A percentile compares a stretch with the other conserved stretches of the same genome.
Evolutionary conservation across 495 filamentous ascomycete species (phyloP).

Genomic region (Aspergillus carlsbadensis): DNA sequence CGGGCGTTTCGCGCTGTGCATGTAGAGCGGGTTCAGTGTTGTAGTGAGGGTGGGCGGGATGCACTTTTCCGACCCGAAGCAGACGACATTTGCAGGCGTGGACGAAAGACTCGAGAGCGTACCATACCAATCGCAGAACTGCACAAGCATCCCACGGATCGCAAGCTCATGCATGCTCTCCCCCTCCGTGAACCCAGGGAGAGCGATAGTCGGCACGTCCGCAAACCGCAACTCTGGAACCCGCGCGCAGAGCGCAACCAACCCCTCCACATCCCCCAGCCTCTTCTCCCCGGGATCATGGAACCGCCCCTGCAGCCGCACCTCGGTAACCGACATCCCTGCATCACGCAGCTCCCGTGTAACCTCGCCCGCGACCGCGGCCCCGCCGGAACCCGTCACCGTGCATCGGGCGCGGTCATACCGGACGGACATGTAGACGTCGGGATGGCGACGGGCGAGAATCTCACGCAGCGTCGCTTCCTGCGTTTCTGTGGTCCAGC

Average conservation of each 20-base stretch:
- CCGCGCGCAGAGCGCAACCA: background rate
- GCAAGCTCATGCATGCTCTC: constrained; percentile 26
- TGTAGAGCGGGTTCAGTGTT: background rate
- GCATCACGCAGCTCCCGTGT: background rate
- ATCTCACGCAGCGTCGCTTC: background rate
- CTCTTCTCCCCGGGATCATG: background rate
- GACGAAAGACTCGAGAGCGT: constrained; percentile 23
- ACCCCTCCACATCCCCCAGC: background rate
- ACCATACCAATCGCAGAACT: constrained; percentile 39
- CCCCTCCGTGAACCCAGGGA: constrained; percentile 22
- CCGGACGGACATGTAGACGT: constrained; percentile 46
- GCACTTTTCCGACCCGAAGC: constrained; percentile 40
- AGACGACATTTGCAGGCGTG: no score
- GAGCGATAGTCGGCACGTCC: constrained; percentile 22
- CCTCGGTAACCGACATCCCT: background rate
- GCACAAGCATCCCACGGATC: constrained; percentile 35
- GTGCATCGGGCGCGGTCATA: constrained; percentile 42
- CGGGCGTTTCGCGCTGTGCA: background rate
- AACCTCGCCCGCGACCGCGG: background rate
- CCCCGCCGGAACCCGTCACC: constrained; percentile 13
- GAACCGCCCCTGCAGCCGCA: constrained; percentile 8
- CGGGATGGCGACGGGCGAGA: background rate
- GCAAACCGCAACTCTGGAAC: background rate
- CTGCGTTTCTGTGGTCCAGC: background rate
- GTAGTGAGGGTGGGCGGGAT: constrained; percentile 30